Conservation (phyloP, 1,284 basidiomycete species). For the Tranzscheliella williamsii region DNA sequence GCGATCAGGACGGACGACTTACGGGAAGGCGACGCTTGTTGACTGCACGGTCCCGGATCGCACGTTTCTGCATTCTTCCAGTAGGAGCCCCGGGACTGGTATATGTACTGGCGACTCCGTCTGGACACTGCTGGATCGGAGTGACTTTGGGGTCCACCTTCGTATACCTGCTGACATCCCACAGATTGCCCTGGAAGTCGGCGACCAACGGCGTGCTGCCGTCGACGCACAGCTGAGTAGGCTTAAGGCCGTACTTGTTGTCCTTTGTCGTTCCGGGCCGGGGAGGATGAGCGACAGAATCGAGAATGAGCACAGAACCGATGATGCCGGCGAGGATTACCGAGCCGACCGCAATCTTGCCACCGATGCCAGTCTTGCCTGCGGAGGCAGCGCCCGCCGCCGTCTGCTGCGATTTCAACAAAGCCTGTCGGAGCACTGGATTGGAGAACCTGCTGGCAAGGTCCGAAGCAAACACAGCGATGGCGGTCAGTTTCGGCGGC, state of each 20-base stretch:
- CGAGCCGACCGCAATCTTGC: neutral
- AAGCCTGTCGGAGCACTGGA: neutral
- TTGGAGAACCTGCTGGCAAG: neutral
- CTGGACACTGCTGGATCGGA: too few relatives aligned
- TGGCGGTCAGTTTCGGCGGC: too few relatives aligned
- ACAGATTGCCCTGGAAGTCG: slow-evolving; percentile 17
- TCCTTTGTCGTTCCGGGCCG: slow-evolving; percentile 10
- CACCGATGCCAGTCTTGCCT: slow-evolving; percentile 3
- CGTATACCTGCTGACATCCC: too few relatives aligned
- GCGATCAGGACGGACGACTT: too few relatives aligned
- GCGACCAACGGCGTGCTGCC: slow-evolving; percentile 7
- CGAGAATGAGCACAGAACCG: slow-evolving; percentile 3
- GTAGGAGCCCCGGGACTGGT: too few relatives aligned
- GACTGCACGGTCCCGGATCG: too few relatives aligned
- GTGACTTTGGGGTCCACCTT: too few relatives aligned
- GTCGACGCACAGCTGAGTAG: slow-evolving; percentile 7
- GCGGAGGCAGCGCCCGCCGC: slow-evolving; percentile 2
- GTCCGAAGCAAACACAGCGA: too few relatives aligned
- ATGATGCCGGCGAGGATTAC: neutral
- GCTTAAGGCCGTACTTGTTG: slow-evolving; percentile 13
- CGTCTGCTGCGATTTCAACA: neutral
- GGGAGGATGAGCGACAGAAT: slow-evolving; percentile 9
- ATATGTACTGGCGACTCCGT: too few relatives aligned
- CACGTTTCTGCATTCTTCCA: too few relatives aligned
- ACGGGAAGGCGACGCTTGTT: too few relatives aligned